Evolutionary conservation across 495 filamentous ascomycete species (phyloP), one percentile per base, ranked within the genome.

Genomic region (Xylaria grammica): DNA sequence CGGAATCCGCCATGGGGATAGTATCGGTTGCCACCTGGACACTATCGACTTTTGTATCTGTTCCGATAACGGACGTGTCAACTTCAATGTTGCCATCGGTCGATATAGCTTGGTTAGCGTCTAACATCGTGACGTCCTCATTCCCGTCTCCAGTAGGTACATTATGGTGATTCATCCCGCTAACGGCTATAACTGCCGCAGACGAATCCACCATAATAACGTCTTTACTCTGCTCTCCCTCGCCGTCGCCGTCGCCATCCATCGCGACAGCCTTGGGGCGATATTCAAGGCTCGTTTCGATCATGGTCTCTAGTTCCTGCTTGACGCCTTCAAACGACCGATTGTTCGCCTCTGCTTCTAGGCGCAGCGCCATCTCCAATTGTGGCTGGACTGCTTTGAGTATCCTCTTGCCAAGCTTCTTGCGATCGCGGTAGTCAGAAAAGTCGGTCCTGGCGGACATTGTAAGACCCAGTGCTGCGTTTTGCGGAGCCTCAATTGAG

Each of bases 401-500:
- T 54, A 97, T 93, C 46, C 91, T 84, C 73, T 94, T 96, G 15
- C 90, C 94, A 29, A 92, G 78, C 69, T 87, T 74, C 60, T 81
- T 88, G 20, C 91, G 82, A 57, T 80, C 75, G 44, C 69, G 70
- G 32, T 65, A 69, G 44, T 79, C 80, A 22, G 71, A 69, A 38
- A 71, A 78, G 62, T 72, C 75, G 48, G 64, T 67, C 40, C 80
- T 58, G 15, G 69, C 64, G n/a, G 72, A 70, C 2, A 68, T 73
- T 5, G 49, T 61, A 38, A 72, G 68, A 17, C 68, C 52, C 10
- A 68, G 27, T 13, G 78, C 77, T 2, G 60, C 46, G 30, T 69
- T 71, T 0, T 62, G 65, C n/a, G 74, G 69, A 9, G 63, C 63
- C 9, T 73, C 69, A 0, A 65, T 26, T 3, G 68, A 53, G 4